Evolutionary conservation across 2,329 filamentous ascomycete species (phyloP), one percentile per base, ranked within the genome.

Genomic region (Monosporascus ibericus): DNA sequence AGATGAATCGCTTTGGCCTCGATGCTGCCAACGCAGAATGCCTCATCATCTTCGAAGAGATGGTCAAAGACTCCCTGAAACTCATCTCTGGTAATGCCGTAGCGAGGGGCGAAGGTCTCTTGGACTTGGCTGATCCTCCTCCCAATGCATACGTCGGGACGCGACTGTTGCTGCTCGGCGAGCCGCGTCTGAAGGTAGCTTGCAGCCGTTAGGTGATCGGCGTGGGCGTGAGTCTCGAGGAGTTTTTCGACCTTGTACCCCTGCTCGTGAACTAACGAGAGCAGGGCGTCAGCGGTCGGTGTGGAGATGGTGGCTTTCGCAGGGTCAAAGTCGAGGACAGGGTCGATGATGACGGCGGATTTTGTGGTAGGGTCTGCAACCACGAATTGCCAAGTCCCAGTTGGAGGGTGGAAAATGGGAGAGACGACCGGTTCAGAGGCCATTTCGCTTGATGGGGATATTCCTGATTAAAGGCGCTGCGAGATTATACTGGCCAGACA

Each of bases 221-320:
- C 81, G 55, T 85, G 79, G 0, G 73, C 76, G 61, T 87, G 83
- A 0, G 84, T 86, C 57, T 87, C 84, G 3, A 86, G 71, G 18
- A 87, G 80, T 40, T 65, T 68, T 1, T 71, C 68, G 9, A 86
- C 61, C 0, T 55, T 71, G 60, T 83, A 84, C 1, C 68, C 68
- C 1, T 77, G 64, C 1, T 74, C 59, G 4, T 61, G 57, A 6
- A 81, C 62, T 0, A 78, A 24, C 0, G 68, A 56, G 0, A 86
- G 67, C 0, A 87, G 56, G 0, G 54, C 44, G 53, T 86, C 80
- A 2, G 84, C 84, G 0, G 76, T 69, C 1, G 59, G 47, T 0
- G 82, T 85, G 6, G 65, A 71, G 53, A 86, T 72, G 2, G 50
- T 61, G 39, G 70, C 66, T 1, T 65, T 72, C 11, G 63, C 57